Evolutionary conservation across 177 flowering plant species (phyloP).

Genomic region (Vitis hybrid): DNA sequence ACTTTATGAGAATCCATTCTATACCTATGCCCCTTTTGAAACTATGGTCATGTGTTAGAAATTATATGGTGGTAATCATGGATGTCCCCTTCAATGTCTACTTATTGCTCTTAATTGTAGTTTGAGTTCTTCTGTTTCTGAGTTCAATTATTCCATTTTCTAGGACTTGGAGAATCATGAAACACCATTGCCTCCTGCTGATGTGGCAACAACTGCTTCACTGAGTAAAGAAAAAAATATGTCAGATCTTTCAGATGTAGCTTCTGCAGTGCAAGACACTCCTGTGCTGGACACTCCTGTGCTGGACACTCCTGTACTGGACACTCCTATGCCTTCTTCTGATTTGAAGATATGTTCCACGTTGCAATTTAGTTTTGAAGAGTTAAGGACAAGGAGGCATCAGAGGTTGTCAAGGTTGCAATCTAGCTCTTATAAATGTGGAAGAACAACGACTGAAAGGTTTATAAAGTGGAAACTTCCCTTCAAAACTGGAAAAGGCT

Average conservation of each 20-base stretch:
- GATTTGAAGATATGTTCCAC: slow-evolving; percentile 41
- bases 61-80: too few species aligned
- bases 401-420: slow-evolving; percentile 50
- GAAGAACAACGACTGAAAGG: slow-evolving; percentile 37
- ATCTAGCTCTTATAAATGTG: slow-evolving; percentile 16
- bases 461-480: slow-evolving; percentile 16
- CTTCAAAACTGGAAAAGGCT: neutral
- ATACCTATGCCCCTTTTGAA: too few species aligned
- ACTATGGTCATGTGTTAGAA: too few species aligned
- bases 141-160: neutral
- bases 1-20: too few species aligned
- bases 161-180: slow-evolving; percentile 29
- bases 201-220: slow-evolving; percentile 28
- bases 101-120: neutral
- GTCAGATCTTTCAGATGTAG: slow-evolving; percentile 23
- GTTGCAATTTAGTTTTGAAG: slow-evolving; percentile 69
- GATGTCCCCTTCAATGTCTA: too few species aligned
- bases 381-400: slow-evolving; percentile 55
- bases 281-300: too few species aligned
- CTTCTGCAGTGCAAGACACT: slow-evolving; percentile 23
- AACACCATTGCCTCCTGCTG: slow-evolving; percentile 21
- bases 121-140: neutral
- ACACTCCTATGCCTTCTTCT: slow-evolving; percentile 40
- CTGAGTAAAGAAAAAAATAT: slow-evolving; percentile 19
- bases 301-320: slow-evolving; percentile 41